Percentiles rank a stretch among this genome's conserved stretches.
Conservation (phyloP, 148 eudicot species). For the Cornus controversa region DNA sequence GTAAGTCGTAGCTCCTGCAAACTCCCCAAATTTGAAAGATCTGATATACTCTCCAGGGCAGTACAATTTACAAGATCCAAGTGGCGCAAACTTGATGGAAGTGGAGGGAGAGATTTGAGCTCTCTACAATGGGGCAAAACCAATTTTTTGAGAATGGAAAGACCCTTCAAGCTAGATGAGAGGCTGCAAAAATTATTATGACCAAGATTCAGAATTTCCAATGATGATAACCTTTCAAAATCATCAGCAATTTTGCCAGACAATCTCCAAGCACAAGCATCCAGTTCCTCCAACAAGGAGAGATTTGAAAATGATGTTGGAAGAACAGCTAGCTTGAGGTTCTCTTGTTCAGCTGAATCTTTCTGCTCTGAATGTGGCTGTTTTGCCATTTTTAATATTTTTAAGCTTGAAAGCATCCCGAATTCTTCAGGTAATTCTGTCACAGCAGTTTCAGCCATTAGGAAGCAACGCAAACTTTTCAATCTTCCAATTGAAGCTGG, state of each 20-base stretch:
- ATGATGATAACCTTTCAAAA: constrained; percentile 30
- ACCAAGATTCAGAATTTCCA: constrained; percentile 38
- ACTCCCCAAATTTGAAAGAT: constrained; percentile 37
- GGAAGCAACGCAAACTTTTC: constrained; percentile 4
- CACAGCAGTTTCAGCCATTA: constrained; percentile 12
- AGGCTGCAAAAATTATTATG: constrained; percentile 38
- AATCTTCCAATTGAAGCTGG: constrained; percentile 19
- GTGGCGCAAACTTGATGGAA: constrained; percentile 38
- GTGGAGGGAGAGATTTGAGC: constrained; percentile 37
- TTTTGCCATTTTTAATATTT: constrained; percentile 12
- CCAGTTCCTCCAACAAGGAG: constrained; percentile 27
- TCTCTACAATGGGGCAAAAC: constrained; percentile 28
- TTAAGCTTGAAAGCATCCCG: constrained; percentile 17
- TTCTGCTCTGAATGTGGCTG: not conserved
- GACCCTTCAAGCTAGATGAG: constrained; percentile 33
- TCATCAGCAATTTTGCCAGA: constrained; percentile 34
- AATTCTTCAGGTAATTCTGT: constrained; percentile 19
- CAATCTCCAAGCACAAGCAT: constrained; percentile 37
- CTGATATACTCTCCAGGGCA: constrained; percentile 29
- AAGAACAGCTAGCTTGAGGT: constrained; percentile 14
- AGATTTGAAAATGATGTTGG: constrained; percentile 36
- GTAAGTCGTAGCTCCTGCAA: constrained; percentile 38
- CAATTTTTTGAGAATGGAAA: constrained; percentile 33
- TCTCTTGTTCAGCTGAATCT: not conserved
- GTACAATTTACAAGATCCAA: constrained; percentile 40